Evolutionary conservation across 164 flowering plant species (phyloP).

Genomic region (Litsea cubeba): DNA sequence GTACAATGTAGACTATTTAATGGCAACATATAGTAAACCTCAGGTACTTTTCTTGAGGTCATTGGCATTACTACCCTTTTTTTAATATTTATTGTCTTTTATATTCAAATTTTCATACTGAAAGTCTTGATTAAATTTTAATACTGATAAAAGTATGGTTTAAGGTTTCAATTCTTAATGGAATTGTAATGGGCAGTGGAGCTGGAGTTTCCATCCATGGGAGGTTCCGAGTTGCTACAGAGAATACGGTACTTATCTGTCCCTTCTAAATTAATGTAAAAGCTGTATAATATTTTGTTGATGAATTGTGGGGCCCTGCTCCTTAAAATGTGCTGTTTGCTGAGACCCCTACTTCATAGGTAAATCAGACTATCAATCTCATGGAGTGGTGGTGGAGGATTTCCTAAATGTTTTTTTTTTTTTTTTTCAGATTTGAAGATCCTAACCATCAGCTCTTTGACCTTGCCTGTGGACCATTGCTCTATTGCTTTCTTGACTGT

Average conservation of each 20-base stretch:
- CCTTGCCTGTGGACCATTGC: no score
- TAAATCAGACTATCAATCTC: not conserved
- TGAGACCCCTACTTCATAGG: not conserved
- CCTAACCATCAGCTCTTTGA: no score
- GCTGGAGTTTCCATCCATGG: slow-evolving; percentile 91
- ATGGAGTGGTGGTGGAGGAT: no score
- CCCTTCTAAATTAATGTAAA: not conserved
- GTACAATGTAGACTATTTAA: slow-evolving; percentile 26
- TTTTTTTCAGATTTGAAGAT: no score
- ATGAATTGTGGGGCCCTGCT: not conserved
- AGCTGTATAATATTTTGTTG: not conserved
- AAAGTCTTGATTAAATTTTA: not conserved
- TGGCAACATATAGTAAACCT: slow-evolving; percentile 43
- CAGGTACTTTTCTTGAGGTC: slow-evolving; percentile 17
- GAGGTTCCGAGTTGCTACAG: slow-evolving; percentile 84
- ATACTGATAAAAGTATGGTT: slow-evolving; percentile 9
- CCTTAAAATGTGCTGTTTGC: not conserved
- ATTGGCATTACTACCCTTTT: no score
- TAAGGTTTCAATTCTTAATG: slow-evolving; percentile 92
- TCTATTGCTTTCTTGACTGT: no score
- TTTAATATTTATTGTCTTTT: no score
- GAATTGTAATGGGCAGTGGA: slow-evolving; percentile 97
- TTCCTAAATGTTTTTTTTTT: no score
- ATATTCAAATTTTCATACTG: no score
- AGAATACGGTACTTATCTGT: slow-evolving; percentile 63